A percentile compares a stretch with the other conserved stretches of the same genome.
Conservation (phyloP, 2,329 filamentous ascomycete species). For the Ascosphaera acerosa region DNA sequence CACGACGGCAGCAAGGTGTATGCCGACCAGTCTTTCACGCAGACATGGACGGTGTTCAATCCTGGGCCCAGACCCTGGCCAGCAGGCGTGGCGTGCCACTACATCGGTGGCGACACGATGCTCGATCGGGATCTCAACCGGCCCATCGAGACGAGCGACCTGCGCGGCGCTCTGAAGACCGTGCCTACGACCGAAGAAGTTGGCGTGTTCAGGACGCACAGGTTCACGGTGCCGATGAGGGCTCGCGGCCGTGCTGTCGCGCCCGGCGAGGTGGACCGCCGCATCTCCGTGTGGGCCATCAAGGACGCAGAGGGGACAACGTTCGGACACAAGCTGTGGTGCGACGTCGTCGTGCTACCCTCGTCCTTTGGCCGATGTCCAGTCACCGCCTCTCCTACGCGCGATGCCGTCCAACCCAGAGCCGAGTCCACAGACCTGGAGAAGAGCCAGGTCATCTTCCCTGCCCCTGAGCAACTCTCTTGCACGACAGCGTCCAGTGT, state of each 20-base stretch:
- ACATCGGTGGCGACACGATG: constrained; percentile 91
- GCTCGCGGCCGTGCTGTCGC: constrained; percentile 35
- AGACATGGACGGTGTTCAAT: constrained; percentile 82
- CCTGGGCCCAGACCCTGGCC: constrained; percentile 61
- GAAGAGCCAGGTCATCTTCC: constrained; percentile 1
- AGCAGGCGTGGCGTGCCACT: constrained; percentile 67
- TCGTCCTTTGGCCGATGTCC: constrained; percentile 2
- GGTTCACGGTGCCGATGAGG: constrained; percentile 67
- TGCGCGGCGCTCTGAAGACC: constrained; percentile 58
- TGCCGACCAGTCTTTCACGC: constrained; percentile 51
- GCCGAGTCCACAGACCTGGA: too few relatives aligned
- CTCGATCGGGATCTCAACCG: constrained; percentile 61
- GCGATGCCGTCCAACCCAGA: too few relatives aligned
- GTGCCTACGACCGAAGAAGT: constrained; percentile 46
- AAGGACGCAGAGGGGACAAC: constrained; percentile 55
- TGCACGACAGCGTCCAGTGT: not conserved
- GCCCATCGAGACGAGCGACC: constrained; percentile 50
- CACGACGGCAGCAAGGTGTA: constrained; percentile 49
- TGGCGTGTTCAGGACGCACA: constrained; percentile 44
- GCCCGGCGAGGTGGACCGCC: constrained; percentile 33
- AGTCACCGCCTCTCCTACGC: not conserved
- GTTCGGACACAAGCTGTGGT: constrained; percentile 90
- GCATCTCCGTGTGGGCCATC: constrained; percentile 91
- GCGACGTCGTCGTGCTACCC: constrained; percentile 48
- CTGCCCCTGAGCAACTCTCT: not conserved